Base-by-base conservation (phyloP, 306 rosid species). In the Calophaca sinica region DNA sequence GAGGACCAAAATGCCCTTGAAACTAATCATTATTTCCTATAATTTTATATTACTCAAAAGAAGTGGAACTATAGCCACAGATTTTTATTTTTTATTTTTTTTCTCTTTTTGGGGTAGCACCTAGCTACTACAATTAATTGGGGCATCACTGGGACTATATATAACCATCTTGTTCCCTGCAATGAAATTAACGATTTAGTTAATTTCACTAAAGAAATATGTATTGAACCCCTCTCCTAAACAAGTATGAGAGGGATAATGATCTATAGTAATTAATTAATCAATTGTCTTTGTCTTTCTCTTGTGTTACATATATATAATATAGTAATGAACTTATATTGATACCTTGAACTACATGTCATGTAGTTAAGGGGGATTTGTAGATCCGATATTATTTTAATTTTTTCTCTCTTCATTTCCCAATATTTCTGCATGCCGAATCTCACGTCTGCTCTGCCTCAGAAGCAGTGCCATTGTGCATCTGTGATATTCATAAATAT, bases 1-100 rank as follows among this genome's bases (percentile, higher is more conserved):
- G 87, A 77, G 90, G 93, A 58, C 93, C 93, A 58, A 88, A 88
- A 62, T 86, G 90, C 62, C 90, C 88, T 82, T 84, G 62, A 84
- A 66, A 9, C 26, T 7, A 12, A 14, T 0, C 15, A 42, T 9
- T 14, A 31, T 48, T 13, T n/a, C 20, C 41, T 39, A 2, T 28
- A 39, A 50, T 38, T n/a, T 74, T 26, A 38, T 57, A 55, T 7
- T 70, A 42, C 38, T 75, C 59, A 41, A 33, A 70, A 64, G 36
- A 75, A 71, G 77, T 54, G 52, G 58, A 57, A 38, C 60, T 66
- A 68, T 72, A 46, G 62, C 68, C 71, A 51, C 59, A 66, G 4
- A 12, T 28, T 55, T 42, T n/a, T n/a, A n/a, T n/a, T n/a, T n/a
- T n/a, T n/a, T n/a, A n/a, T n/a, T n/a, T 48, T 62, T 49, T 67